Percentiles rank a stretch among this genome's conserved stretches.
phyloP scores from a whole-genome alignment of 192 early-diverging fungal genomes.

The Coemansia sp. region DNA sequence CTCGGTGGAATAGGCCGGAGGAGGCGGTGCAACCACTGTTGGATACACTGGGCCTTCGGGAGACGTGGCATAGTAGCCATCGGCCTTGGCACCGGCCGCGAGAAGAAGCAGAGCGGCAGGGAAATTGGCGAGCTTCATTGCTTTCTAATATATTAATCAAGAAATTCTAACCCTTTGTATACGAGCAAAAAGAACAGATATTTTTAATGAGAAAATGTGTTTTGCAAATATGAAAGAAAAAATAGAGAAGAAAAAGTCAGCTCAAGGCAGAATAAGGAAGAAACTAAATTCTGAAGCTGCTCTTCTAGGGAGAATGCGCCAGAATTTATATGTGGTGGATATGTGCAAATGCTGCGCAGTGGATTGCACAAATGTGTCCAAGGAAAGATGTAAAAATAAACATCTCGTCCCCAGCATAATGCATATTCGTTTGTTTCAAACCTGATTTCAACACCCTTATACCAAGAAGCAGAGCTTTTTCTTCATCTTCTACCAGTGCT shows the following conservation, averaged over 20 bases:
- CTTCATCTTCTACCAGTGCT: background rate
- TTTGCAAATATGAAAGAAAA: background rate
- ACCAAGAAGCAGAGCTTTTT: background rate
- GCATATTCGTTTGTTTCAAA: background rate
- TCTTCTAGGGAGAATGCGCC: background rate
- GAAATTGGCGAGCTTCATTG: slow-evolving; percentile 3
- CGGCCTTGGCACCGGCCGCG: slow-evolving; percentile 5
- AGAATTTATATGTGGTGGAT: slow-evolving; percentile 3
- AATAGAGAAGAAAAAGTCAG: slow-evolving; percentile 4
- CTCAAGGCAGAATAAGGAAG: slow-evolving; percentile 5
- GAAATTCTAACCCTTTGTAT: background rate
- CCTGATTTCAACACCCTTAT: background rate
- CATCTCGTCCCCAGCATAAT: background rate
- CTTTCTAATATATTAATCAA: background rate
- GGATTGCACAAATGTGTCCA: background rate
- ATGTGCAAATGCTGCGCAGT: background rate
- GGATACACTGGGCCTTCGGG: background rate
- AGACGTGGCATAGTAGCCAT: slow-evolving; percentile 7
- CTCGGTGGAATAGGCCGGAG: slow-evolving; percentile 6
- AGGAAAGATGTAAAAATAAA: slow-evolving; percentile 6
- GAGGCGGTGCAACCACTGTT: background rate
- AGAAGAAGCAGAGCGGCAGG: slow-evolving; percentile 3
- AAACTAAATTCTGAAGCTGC: background rate
- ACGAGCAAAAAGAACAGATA: no score
- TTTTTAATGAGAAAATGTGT: no score